phyloP scores from a whole-genome alignment of 495 filamentous ascomycete species.

The Entonaema liquescens region DNA sequence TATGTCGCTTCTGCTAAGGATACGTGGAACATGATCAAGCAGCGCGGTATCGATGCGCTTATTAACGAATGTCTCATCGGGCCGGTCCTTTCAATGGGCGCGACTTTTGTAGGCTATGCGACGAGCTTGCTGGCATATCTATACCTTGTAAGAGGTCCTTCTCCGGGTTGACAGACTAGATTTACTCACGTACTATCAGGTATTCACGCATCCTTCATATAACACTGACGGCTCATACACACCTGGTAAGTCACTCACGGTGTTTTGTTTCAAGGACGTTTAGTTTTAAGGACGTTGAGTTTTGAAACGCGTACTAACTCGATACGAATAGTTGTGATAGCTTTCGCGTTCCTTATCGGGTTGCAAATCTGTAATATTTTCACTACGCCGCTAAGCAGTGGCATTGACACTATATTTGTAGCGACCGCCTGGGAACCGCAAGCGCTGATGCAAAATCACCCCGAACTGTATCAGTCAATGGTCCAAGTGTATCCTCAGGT shows the following conservation, averaged over 20 bases:
- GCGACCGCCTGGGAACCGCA: constrained; percentile 90
- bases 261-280: background rate
- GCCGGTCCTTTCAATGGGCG: constrained; percentile 88
- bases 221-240: constrained; percentile 70
- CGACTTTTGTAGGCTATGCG: constrained; percentile 81
- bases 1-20: constrained; percentile 88
- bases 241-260: constrained; percentile 38
- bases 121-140: constrained; percentile 84
- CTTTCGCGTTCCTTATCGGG: constrained; percentile 68
- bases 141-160: constrained; percentile 69
- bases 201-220: constrained; percentile 75
- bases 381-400: constrained; percentile 78
- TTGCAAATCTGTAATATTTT: constrained; percentile 84
- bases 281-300: background rate
- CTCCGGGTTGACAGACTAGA: background rate
- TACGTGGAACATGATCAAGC: constrained; percentile 89
- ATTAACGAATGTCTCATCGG: constrained; percentile 91
- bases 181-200: constrained; percentile 26
- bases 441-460: constrained; percentile 82
- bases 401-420: constrained; percentile 84
- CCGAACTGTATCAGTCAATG: constrained; percentile 79
- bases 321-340: constrained; percentile 45
- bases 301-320: background rate
- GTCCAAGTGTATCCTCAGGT: constrained; percentile 83
- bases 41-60: constrained; percentile 88